phyloP scores from a whole-genome alignment of 768 basidiomycete genomes.

The Leccinum obscurum region DNA sequence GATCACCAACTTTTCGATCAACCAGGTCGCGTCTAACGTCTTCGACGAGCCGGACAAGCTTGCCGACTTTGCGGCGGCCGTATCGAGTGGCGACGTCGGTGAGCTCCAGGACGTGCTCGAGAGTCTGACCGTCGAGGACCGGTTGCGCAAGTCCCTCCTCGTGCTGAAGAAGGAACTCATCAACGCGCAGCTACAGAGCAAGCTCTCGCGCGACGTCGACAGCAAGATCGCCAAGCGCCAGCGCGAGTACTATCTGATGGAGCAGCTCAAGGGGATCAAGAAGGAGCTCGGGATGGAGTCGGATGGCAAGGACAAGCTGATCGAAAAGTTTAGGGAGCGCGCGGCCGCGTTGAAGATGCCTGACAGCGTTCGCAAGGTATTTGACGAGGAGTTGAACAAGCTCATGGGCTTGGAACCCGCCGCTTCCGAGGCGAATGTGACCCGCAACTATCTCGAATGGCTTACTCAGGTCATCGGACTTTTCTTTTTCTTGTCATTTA shows the following conservation, averaged over 20 bases:
- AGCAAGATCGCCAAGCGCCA: conserved; percentile 93
- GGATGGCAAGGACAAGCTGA: conserved; percentile 92
- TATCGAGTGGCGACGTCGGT: conserved; percentile 86
- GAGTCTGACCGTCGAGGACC: conserved; percentile 79
- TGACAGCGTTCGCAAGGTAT: conserved; percentile 85
- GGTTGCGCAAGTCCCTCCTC: conserved; percentile 84
- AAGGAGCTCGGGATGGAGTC: conserved; percentile 95
- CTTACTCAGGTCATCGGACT: conserved; percentile 62
- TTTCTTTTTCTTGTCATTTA: not conserved
- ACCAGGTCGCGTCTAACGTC: conserved; percentile 88
- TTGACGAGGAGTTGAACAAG: conserved; percentile 94
- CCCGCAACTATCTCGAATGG: conserved; percentile 94
- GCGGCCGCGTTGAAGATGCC: conserved; percentile 86
- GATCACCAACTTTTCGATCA: conserved; percentile 94
- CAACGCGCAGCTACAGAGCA: conserved; percentile 92
- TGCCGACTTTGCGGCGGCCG: conserved; percentile 96
- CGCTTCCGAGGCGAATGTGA: conserved; percentile 91
- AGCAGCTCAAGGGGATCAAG: conserved; percentile 95
- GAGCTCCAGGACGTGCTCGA: conserved; percentile 96
- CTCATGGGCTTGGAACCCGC: conserved; percentile 87
- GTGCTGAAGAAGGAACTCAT: conserved; percentile 98
- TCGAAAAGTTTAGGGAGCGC: conserved; percentile 89
- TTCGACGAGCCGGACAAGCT: conserved; percentile 98
- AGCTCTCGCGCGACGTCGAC: conserved; percentile 91
- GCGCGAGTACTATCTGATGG: conserved; percentile 94